Conservation (phyloP, 495 filamentous ascomycete genomes). For the Emericellopsis terricola region DNA sequence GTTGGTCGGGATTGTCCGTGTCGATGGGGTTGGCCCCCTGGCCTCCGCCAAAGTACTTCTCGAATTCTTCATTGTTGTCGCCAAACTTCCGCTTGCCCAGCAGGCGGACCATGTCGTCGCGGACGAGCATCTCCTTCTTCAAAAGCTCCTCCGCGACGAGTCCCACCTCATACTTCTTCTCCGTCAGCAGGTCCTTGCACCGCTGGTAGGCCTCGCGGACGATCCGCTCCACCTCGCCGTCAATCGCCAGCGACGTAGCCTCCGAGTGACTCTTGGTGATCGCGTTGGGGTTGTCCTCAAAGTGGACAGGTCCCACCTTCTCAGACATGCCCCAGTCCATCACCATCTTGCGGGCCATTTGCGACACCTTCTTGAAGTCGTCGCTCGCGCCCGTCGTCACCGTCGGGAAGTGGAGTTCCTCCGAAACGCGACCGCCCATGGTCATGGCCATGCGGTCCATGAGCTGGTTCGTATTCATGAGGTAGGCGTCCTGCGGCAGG, state of each 20-base stretch:
- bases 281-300: conserved; percentile 58
- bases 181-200: conserved; percentile 64
- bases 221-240: conserved; percentile 75
- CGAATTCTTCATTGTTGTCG: conserved; percentile 73
- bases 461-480: conserved; percentile 86
- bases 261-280: conserved; percentile 93
- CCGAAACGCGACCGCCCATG: conserved; percentile 79
- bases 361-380: conserved; percentile 97
- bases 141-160: conserved; percentile 87
- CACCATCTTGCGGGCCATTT: conserved; percentile 90
- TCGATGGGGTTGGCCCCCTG: conserved; percentile 27
- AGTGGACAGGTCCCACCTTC: conserved; percentile 81
- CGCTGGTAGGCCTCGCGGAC: conserved; percentile 81
- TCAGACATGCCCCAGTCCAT: conserved; percentile 96
- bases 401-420: conserved; percentile 90
- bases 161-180: conserved; percentile 76
- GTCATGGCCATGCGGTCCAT: conserved; percentile 99
- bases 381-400: conserved; percentile 89
- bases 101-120: conserved; percentile 82
- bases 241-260: conserved; percentile 78
- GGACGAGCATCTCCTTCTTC: conserved; percentile 70
- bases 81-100: conserved; percentile 68
- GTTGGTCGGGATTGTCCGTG: conserved; percentile 15
- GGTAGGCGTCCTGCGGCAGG: conserved; percentile 79
- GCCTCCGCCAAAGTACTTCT: conserved; percentile 67